These are phyloP conservation scores for Mrakia frigida DNA, from an alignment of 768 basidiomycete species.

Conservation along the genomic window DNA sequence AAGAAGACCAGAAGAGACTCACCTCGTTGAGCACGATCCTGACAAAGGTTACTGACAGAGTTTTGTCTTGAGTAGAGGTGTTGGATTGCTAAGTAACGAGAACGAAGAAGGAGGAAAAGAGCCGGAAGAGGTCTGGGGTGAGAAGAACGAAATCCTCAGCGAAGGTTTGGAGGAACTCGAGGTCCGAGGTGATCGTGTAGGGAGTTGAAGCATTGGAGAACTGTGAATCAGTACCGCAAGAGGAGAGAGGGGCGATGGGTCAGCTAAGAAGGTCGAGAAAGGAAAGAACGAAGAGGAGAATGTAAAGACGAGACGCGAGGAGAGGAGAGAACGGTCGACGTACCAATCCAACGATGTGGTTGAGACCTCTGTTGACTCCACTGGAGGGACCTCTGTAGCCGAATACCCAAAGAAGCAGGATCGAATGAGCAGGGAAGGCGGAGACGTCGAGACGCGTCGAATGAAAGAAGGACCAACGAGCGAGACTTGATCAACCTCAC, in stretches of 20 bases:
- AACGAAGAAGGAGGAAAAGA: background rate
- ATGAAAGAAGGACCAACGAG: conserved; percentile 13
- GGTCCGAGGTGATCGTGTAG: conserved; percentile 30
- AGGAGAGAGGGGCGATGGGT: conserved; percentile 6
- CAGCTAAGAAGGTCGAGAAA: background rate
- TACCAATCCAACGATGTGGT: background rate
- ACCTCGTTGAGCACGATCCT: conserved; percentile 5
- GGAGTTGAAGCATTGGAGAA: background rate
- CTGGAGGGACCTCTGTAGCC: conserved; percentile 8
- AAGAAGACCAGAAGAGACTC: background rate
- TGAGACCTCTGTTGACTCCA: background rate
- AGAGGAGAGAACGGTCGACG: background rate
- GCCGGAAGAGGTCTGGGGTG: conserved; percentile 10
- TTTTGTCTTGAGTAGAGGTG: background rate
- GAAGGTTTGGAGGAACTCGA: conserved; percentile 33
- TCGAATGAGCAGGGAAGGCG: background rate
- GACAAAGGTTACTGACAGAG: background rate
- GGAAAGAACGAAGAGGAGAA: background rate
- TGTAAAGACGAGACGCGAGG: background rate
- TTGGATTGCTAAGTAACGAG: background rate
- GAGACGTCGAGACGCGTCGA: conserved; percentile 5
- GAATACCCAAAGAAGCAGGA: too few relatives aligned
- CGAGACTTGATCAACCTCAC: conserved; percentile 19
- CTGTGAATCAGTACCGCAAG: background rate
- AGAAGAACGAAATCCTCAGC: conserved; percentile 34